Percentiles rank a stretch among this genome's conserved stretches.
Evolutionary conservation across 1,284 basidiomycete genomes (phyloP).

Genomic region (Cryptococcus sp.): DNA sequence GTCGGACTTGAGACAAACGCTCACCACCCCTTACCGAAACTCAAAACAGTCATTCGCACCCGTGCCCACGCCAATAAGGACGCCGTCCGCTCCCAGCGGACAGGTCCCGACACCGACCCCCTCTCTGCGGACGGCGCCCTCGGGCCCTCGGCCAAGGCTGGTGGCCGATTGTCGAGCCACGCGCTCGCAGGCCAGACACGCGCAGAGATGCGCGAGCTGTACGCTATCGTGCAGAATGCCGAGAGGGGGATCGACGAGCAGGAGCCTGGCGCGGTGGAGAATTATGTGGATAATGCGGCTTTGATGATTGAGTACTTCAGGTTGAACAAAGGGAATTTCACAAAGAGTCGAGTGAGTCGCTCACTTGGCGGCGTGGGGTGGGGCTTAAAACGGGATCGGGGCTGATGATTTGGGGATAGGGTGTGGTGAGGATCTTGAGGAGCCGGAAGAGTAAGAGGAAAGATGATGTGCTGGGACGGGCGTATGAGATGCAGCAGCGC

Average conservation of each 20-base stretch:
- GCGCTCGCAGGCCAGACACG: slow-evolving; percentile 40
- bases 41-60: slow-evolving; percentile 20
- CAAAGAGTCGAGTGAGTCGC: slow-evolving; percentile 64
- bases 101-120: background rate
- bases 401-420: slow-evolving; percentile 19
- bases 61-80: slow-evolving; percentile 28
- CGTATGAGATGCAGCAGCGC: slow-evolving; percentile 43
- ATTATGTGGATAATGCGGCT: slow-evolving; percentile 79
- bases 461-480: slow-evolving; percentile 29
- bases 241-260: slow-evolving; percentile 44
- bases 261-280: slow-evolving; percentile 48
- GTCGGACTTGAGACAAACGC: background rate
- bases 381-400: too few relatives aligned
- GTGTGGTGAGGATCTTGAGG: slow-evolving; percentile 41
- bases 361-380: background rate
- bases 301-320: slow-evolving; percentile 83
- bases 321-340: slow-evolving; percentile 76
- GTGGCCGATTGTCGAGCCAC: slow-evolving; percentile 30
- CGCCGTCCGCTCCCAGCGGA: background rate
- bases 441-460: slow-evolving; percentile 18
- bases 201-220: slow-evolving; percentile 44
- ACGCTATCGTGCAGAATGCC: slow-evolving; percentile 47
- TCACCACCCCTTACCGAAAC: background rate
- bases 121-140: background rate
- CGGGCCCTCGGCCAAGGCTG: slow-evolving; percentile 4